Percentiles rank a stretch among this genome's conserved stretches.
These are phyloP conservation scores for Singerocomus inundabilis DNA, from an alignment of 1,284 basidiomycete species.

Conservation along the genomic window DNA sequence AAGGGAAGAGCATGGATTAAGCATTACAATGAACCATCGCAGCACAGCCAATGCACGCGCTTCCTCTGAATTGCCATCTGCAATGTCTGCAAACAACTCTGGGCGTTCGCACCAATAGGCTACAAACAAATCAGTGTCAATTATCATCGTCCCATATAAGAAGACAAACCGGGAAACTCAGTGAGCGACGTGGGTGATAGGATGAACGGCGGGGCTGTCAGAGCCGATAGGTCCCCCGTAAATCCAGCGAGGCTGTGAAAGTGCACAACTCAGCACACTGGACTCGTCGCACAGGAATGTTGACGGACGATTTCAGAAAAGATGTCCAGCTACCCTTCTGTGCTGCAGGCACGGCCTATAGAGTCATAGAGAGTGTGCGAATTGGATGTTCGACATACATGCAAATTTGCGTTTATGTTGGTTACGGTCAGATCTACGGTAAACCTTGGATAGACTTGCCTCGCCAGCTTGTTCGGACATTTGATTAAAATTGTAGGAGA, in stretches of 20 bases:
- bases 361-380: slow-evolving; percentile 23
- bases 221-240: slow-evolving; percentile 88
- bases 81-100: slow-evolving; percentile 80
- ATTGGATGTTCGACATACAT: slow-evolving; percentile 35
- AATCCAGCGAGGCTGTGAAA: slow-evolving; percentile 68
- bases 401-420: slow-evolving; percentile 30
- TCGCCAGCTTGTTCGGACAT: slow-evolving; percentile 46
- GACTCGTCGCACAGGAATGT: background rate
- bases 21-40: slow-evolving; percentile 83
- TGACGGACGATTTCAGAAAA: slow-evolving; percentile 76
- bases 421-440: slow-evolving; percentile 32
- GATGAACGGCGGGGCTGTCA: slow-evolving; percentile 96
- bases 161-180: slow-evolving; percentile 77
- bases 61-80: slow-evolving; percentile 70
- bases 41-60: slow-evolving; percentile 75
- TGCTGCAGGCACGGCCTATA: slow-evolving; percentile 66
- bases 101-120: slow-evolving; percentile 94
- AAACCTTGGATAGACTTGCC: slow-evolving; percentile 34
- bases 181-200: slow-evolving; percentile 82
- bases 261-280: slow-evolving; percentile 11
- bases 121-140: slow-evolving; percentile 27
- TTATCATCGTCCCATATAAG: background rate
- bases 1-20: background rate
- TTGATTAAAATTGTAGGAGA: slow-evolving; percentile 4
- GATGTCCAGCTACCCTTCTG: slow-evolving; percentile 77